Percentiles rank a stretch among this genome's conserved stretches.
These are phyloP conservation scores for Syncephalastrum monosporum DNA, from an alignment of 371 early-diverging fungal species.

Conservation along the genomic window DNA sequence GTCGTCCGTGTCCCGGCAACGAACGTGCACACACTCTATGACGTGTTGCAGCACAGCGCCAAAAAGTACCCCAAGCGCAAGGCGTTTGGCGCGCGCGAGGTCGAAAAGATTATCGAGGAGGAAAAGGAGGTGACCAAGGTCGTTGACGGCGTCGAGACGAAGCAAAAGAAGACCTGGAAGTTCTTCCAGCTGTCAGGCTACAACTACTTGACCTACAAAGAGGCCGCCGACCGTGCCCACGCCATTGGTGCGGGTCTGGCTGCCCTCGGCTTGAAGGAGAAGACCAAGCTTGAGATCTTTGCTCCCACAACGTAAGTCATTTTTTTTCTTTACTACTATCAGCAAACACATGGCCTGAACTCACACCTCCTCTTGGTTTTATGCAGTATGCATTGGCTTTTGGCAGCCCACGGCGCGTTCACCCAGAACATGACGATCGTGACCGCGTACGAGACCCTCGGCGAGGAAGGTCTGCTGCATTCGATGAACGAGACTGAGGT, in stretches of 20 bases:
- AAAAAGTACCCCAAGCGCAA: slow-evolving; percentile 44
- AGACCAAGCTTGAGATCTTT: slow-evolving; percentile 67
- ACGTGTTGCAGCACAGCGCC: slow-evolving; percentile 60
- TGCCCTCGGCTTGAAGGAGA: slow-evolving; percentile 56
- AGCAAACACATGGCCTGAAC: neutral
- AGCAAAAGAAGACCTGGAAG: slow-evolving; percentile 83
- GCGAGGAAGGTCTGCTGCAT: slow-evolving; percentile 81
- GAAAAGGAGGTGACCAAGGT: slow-evolving; percentile 75
- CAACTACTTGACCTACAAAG: slow-evolving; percentile 66
- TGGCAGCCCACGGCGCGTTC: slow-evolving; percentile 64
- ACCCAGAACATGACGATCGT: slow-evolving; percentile 77
- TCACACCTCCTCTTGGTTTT: neutral
- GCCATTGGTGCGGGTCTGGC: slow-evolving; percentile 69
- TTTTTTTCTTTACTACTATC: neutral
- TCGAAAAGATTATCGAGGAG: slow-evolving; percentile 71
- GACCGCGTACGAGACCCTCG: slow-evolving; percentile 89
- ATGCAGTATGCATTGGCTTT: slow-evolving; percentile 70
- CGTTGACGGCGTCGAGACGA: slow-evolving; percentile 62
- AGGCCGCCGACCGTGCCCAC: slow-evolving; percentile 47
- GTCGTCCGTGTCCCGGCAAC: slow-evolving; percentile 51
- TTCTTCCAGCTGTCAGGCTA: slow-evolving; percentile 74
- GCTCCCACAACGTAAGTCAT: slow-evolving; percentile 67
- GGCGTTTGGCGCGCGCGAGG: slow-evolving; percentile 65
- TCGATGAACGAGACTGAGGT: slow-evolving; percentile 86
- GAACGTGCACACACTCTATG: slow-evolving; percentile 69